Evolutionary conservation across 2,329 filamentous ascomycete genomes (phyloP), one percentile per base, ranked within the genome.

Genomic region (Dactylellina haptotyla): DNA sequence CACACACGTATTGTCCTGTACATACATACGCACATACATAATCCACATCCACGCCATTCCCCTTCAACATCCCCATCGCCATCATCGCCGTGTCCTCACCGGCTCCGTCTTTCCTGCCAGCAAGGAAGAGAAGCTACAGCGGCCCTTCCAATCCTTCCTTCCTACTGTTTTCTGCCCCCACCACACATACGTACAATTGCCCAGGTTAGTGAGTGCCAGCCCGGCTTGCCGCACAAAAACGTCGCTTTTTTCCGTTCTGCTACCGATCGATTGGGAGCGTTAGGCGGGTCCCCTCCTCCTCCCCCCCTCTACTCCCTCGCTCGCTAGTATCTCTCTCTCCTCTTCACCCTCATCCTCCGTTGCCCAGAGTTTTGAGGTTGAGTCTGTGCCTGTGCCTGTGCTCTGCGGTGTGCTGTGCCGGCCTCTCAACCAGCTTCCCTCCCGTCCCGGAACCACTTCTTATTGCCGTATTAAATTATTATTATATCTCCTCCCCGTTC

Each of bases 171-270:
- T 34, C 32, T 34, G 32, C 32, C 32, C 32, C 32, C 32, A 6
- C 32, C 32, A 34, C 32, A 6, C 32, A 34, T 6, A 6, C 32
- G 6, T 34, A 6, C 32, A 34, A 34, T 34, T 34, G 32, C 32
- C 32, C 32, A 6, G n/a, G n/a, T 16, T 46, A 20, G 41, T 18
- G 14, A 46, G 30, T 43, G 32, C 53, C 39, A 41, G 43, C 46
- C 25, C 26, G 43, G 14, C 28, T n/a, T 72, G 67, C 67, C 67
- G 67, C 67, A 72, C 67, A 72, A 65, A 72, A 54, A 45, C 67
- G 67, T 72, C 53, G 59, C 67, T 62, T 72, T 65, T 58, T 50
- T 61, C 23, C 41, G n/a, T n/a, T 46, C 16, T 45, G 51, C 46
- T 48, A 46, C 57, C 57, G 65, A 62, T 62, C 48, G 56, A 48